Base-by-base conservation (phyloP, 345 rosid genomes). In the Laguncularia racemosa region DNA sequence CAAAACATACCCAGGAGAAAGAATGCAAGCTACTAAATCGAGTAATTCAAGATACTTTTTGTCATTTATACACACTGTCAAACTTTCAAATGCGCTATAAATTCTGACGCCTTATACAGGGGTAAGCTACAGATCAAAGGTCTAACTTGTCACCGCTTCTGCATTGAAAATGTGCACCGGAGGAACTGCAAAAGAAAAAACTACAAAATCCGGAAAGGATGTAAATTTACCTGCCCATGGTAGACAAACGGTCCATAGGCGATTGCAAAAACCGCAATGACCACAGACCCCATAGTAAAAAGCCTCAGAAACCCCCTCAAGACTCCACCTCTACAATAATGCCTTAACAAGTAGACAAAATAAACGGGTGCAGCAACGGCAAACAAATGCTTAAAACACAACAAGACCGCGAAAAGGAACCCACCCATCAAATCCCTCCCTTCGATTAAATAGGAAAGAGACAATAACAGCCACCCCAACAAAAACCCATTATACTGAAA, bases 361-460 rank as follows among this genome's bases (percentile, higher is more conserved):
- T 85, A 93, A 67, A 89, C 81, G 20, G 97, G 99, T 15, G 92
- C 99, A 48, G 97, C 96, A 12, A 89, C 91, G 0, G 97, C 97
- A 67, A 87, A 93, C 78, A 93, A 77, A 62, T 93, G 97, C 73
- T 93, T 93, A 47, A 93, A 93, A 53, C 99, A 93, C 53, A 93
- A 63, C 55, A 93, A 68, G 45, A 82, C 76, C 0, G 92, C 87
- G 53, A 93, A 93, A 5, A 84, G 18, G 52, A 87, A 82, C 12
- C 96, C 99, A 56, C 99, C 97, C 57, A 81, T 56, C 65, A 89
- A 58, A 78, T 93, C 96, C 72, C 79, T 81, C 62, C 90, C 90
- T 51, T 89, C 88, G 53, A 71, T 77, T 61, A 93, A 64, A 72
- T 48, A 93, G 16, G 97, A 93, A 70, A 93, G 70, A 15, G 97